phyloP scores from a whole-genome alignment of 306 rosid species.

The Dryas alaskensis region DNA sequence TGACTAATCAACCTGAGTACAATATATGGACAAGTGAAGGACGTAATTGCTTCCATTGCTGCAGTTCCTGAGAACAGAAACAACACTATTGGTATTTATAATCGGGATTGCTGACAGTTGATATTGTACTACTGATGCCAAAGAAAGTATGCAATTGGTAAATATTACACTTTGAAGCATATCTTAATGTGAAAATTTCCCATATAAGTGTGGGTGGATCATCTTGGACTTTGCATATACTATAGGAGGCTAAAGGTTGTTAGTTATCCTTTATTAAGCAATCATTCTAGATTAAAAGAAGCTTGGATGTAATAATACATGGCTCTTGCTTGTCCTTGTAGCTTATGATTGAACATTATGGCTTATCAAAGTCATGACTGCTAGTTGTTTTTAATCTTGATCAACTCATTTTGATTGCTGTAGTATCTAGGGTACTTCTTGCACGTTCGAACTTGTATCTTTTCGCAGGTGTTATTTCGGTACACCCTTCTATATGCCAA shows the following conservation, averaged over 20 bases:
- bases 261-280: not conserved
- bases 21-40: not conserved
- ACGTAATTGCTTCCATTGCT: not conserved
- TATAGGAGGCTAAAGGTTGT: not conserved
- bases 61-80: not conserved
- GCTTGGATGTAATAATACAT: not conserved
- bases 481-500: not conserved
- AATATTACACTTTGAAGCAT: not conserved
- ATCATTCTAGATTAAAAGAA: not conserved
- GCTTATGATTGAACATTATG: not conserved
- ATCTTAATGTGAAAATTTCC: not conserved
- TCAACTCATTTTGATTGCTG: not conserved
- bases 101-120: not conserved
- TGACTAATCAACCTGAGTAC: not conserved
- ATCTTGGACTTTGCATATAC: not conserved
- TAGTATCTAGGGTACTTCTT: not conserved
- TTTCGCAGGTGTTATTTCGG: not conserved
- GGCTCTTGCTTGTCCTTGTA: not conserved
- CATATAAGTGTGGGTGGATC: not conserved
- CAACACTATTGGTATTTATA: not conserved
- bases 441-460: not conserved
- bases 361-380: not conserved
- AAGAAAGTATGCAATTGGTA: not conserved
- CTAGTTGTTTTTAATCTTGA: not conserved
- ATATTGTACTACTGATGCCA: not conserved